Conservation (phyloP, 2,329 filamentous ascomycete species). For the Penicillium sclerotiorum region DNA sequence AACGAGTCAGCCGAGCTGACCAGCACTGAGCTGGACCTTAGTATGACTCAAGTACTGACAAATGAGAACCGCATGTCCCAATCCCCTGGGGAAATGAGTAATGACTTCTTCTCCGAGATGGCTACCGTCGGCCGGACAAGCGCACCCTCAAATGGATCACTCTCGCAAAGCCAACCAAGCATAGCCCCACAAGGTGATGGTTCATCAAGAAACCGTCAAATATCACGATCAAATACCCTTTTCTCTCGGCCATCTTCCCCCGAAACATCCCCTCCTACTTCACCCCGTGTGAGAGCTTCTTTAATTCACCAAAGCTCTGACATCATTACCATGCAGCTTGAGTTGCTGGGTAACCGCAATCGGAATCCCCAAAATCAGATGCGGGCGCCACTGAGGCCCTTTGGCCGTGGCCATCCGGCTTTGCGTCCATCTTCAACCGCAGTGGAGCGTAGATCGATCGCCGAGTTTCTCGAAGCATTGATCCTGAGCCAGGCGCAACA, state of each 20-base stretch:
- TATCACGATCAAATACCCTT: constrained; percentile 44
- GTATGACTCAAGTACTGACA: constrained; percentile 23
- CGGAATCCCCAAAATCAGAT: constrained; percentile 23
- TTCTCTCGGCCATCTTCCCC: constrained; percentile 45
- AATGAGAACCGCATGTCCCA: constrained; percentile 43
- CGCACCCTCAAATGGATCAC: constrained; percentile 16
- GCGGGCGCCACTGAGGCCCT: constrained; percentile 7
- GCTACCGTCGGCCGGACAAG: constrained; percentile 27
- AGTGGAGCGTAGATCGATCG: constrained; percentile 32
- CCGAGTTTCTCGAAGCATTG: constrained; percentile 40
- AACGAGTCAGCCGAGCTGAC: background rate
- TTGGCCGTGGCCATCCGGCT: constrained; percentile 15
- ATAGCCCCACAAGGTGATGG: constrained; percentile 12
- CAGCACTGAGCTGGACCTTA: constrained; percentile 7
- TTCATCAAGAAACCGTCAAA: constrained; percentile 22
- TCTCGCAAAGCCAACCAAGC: constrained; percentile 17
- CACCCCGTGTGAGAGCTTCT: constrained; percentile 46
- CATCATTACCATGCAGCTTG: constrained; percentile 49
- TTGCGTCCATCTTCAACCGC: constrained; percentile 14
- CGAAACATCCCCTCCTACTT: constrained; percentile 44
- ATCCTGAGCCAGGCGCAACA: constrained; percentile 33
- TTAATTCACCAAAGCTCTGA: constrained; percentile 47
- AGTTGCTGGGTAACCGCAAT: constrained; percentile 39
- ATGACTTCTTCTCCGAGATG: constrained; percentile 34
- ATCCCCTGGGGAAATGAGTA: constrained; percentile 42